phyloP scores from a whole-genome alignment of 371 early-diverging fungal genomes.

The Syncephalastrum racemosum region DNA sequence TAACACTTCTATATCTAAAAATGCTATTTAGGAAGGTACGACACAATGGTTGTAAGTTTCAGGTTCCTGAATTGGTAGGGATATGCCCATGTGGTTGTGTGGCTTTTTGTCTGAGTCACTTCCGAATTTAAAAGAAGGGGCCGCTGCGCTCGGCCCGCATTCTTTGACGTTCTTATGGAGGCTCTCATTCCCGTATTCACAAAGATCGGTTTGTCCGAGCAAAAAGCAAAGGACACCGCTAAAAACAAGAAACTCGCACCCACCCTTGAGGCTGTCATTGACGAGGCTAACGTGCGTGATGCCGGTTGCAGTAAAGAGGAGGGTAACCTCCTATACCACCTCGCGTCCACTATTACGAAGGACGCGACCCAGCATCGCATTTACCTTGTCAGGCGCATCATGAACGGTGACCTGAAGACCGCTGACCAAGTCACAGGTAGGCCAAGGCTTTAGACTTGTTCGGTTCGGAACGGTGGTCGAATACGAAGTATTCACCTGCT shows the following conservation, averaged over 20 bases:
- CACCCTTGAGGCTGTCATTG: slow-evolving; percentile 63
- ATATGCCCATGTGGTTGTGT: too few relatives aligned
- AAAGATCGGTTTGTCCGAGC: slow-evolving; percentile 85
- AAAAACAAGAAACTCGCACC: slow-evolving; percentile 93
- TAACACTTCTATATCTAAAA: too few relatives aligned
- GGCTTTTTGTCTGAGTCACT: too few relatives aligned
- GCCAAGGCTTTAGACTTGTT: neutral
- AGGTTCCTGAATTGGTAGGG: too few relatives aligned
- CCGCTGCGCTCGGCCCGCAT: too few relatives aligned
- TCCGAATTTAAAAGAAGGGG: too few relatives aligned
- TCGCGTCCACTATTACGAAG: slow-evolving; percentile 86
- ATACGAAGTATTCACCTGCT: neutral
- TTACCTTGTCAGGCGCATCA: slow-evolving; percentile 78
- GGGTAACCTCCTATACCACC: slow-evolving; percentile 81
- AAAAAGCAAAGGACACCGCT: slow-evolving; percentile 92
- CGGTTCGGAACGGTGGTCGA: neutral
- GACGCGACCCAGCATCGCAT: slow-evolving; percentile 71
- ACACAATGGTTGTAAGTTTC: too few relatives aligned
- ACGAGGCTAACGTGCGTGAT: slow-evolving; percentile 64
- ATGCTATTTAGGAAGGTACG: too few relatives aligned
- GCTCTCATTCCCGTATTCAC: slow-evolving; percentile 70
- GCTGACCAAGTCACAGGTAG: slow-evolving; percentile 90
- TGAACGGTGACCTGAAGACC: slow-evolving; percentile 67
- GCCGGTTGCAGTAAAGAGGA: slow-evolving; percentile 63
- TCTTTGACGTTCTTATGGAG: slow-evolving; percentile 32